Evolutionary conservation across 2,329 filamentous ascomycete species (phyloP).

Genomic region (Cordyceps cicadae): DNA sequence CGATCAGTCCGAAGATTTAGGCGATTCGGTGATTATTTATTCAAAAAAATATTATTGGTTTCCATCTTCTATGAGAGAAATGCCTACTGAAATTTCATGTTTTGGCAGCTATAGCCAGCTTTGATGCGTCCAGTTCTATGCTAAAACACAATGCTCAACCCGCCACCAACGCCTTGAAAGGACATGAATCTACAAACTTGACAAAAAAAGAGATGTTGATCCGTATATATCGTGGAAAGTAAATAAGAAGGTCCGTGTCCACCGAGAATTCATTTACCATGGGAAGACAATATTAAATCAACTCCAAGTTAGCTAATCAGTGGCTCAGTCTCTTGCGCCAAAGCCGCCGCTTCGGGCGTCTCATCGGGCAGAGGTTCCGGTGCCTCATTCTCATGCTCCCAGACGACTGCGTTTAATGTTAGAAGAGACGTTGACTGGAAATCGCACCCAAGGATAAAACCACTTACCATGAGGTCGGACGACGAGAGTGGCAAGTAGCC

Average conservation of each 20-base stretch:
- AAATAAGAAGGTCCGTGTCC: too few relatives aligned
- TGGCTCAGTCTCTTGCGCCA: background rate
- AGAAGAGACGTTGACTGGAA: background rate
- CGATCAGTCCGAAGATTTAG: too few relatives aligned
- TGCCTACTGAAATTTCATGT: too few relatives aligned
- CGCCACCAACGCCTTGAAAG: background rate
- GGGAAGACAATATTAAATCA: background rate
- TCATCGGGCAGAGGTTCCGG: background rate
- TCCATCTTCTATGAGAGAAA: background rate
- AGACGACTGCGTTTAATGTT: background rate
- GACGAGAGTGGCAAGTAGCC: conserved; percentile 59
- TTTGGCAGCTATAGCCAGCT: background rate
- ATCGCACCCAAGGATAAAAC: too few relatives aligned
- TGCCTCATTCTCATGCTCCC: conserved; percentile 8
- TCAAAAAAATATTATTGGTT: background rate
- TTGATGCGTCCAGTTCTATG: background rate
- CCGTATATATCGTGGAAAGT: background rate
- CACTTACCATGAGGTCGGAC: conserved; percentile 66
- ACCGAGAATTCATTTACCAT: background rate
- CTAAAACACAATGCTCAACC: background rate
- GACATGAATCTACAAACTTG: background rate
- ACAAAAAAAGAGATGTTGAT: background rate
- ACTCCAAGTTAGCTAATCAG: background rate
- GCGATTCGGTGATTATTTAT: background rate
- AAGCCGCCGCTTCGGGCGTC: background rate